Conservation (phyloP, 192 early-diverging fungal species). For the Umbelopsis ramanniana region DNA sequence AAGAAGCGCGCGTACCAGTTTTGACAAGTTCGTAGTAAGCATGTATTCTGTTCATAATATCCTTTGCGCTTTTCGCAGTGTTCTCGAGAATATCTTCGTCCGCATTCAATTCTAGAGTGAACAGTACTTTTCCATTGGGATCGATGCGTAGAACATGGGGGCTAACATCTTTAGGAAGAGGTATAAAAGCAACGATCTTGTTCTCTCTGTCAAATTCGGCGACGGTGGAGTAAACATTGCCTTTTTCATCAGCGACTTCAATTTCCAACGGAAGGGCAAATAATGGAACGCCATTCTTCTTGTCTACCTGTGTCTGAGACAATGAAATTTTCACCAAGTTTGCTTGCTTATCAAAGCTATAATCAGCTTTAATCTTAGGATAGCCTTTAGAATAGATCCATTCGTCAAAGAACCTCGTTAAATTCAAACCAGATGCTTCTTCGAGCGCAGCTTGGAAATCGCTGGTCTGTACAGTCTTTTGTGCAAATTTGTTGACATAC, state of each 20-base stretch:
- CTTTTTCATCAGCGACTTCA: constrained; percentile 46
- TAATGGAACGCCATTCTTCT: constrained; percentile 40
- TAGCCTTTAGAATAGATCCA: constrained; percentile 69
- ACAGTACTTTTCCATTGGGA: constrained; percentile 48
- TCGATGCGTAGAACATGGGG: constrained; percentile 48
- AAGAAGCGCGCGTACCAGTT: constrained; percentile 35
- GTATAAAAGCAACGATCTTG: constrained; percentile 36
- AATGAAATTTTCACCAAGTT: constrained; percentile 60
- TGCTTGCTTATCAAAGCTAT: constrained; percentile 60
- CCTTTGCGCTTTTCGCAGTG: constrained; percentile 43
- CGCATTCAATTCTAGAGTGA: constrained; percentile 42
- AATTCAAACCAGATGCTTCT: constrained; percentile 59
- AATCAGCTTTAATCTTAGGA: constrained; percentile 57
- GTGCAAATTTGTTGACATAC: constrained; percentile 48
- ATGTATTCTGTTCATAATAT: constrained; percentile 45
- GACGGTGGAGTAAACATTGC: constrained; percentile 34
- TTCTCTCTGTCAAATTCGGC: constrained; percentile 39
- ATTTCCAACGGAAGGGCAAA: constrained; percentile 51
- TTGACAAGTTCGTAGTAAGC: constrained; percentile 54
- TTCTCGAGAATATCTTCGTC: constrained; percentile 47
- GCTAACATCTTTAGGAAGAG: constrained; percentile 31
- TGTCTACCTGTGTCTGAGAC: constrained; percentile 52
- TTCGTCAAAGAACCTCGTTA: constrained; percentile 69
- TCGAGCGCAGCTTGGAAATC: constrained; percentile 54
- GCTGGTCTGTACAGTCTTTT: constrained; percentile 51